Evolutionary conservation across 331 rosid genomes (phyloP).

Genomic region (Erythrophleum ivorense): DNA sequence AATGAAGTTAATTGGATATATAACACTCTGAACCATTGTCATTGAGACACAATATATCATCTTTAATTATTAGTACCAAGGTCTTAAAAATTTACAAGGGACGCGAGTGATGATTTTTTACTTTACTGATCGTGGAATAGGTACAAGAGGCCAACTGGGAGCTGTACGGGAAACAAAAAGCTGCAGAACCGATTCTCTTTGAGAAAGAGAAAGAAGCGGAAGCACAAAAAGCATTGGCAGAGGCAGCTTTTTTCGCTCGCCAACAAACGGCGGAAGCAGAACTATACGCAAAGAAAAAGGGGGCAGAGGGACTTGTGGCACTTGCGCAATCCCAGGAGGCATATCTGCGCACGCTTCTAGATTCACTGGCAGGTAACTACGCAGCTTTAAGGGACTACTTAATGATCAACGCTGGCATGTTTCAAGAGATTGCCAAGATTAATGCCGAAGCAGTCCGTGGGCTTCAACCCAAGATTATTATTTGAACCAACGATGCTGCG

Average conservation of each 20-base stretch:
- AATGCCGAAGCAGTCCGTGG: slow-evolving; percentile 60
- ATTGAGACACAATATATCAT: too few relatives aligned
- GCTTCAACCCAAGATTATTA: slow-evolving; percentile 67
- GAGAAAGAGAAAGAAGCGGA: slow-evolving; percentile 62
- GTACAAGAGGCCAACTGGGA: slow-evolving; percentile 74
- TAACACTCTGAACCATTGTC: too few relatives aligned
- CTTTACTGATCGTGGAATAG: slow-evolving; percentile 26
- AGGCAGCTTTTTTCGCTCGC: slow-evolving; percentile 52
- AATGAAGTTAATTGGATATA: too few relatives aligned
- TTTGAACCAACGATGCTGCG: slow-evolving; percentile 52
- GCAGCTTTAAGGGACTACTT: slow-evolving; percentile 54
- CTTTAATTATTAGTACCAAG: too few relatives aligned
- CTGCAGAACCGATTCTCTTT: slow-evolving; percentile 60
- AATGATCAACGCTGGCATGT: slow-evolving; percentile 60
- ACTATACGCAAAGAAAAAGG: slow-evolving; percentile 56
- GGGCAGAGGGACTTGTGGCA: slow-evolving; percentile 62
- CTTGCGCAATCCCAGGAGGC: slow-evolving; percentile 57
- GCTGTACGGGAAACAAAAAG: slow-evolving; percentile 58
- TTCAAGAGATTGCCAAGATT: slow-evolving; percentile 60
- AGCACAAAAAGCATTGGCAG: slow-evolving; percentile 59
- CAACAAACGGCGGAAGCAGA: slow-evolving; percentile 68
- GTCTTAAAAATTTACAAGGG: neutral
- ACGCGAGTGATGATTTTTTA: too few relatives aligned
- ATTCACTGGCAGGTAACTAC: slow-evolving; percentile 56
- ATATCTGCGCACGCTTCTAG: slow-evolving; percentile 47